Evolutionary conservation across 176 grass and related monocot species (phyloP).

Genomic region (Zizania latifolia): DNA sequence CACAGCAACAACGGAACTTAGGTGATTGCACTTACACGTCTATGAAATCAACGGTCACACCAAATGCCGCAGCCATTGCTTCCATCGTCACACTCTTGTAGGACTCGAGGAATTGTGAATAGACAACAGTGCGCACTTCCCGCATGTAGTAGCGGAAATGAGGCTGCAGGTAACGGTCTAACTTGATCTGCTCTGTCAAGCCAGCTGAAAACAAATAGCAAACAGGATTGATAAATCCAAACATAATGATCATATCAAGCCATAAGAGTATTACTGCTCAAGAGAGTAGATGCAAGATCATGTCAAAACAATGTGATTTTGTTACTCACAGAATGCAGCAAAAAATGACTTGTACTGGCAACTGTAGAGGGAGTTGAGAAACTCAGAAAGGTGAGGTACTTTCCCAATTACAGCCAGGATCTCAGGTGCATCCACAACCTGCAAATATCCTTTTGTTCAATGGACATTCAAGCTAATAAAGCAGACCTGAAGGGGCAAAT

Average conservation of each 20-base stretch:
- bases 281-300: background rate
- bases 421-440: constrained; percentile 96
- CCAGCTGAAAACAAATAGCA: constrained; percentile 66
- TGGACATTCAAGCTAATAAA: constrained; percentile 13
- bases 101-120: constrained; percentile 93
- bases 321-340: constrained; percentile 82
- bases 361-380: constrained; percentile 85
- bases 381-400: constrained; percentile 87
- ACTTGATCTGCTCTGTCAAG: constrained; percentile 85
- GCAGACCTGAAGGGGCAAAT: background rate
- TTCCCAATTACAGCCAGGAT: constrained; percentile 91
- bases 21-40: constrained; percentile 64
- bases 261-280: background rate
- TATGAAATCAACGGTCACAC: constrained; percentile 90
- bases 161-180: constrained; percentile 84
- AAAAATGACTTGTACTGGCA: constrained; percentile 99
- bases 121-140: constrained; percentile 83
- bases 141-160: constrained; percentile 96
- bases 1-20: background rate
- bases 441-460: constrained; percentile 28
- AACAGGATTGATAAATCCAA: constrained; percentile 23
- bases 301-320: constrained; percentile 3
- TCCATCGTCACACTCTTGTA: constrained; percentile 99
- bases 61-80: constrained; percentile 90
- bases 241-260: background rate